Base-by-base conservation (phyloP, 352 stramenopile species). In the Phytopythium oedochilum region DNA sequence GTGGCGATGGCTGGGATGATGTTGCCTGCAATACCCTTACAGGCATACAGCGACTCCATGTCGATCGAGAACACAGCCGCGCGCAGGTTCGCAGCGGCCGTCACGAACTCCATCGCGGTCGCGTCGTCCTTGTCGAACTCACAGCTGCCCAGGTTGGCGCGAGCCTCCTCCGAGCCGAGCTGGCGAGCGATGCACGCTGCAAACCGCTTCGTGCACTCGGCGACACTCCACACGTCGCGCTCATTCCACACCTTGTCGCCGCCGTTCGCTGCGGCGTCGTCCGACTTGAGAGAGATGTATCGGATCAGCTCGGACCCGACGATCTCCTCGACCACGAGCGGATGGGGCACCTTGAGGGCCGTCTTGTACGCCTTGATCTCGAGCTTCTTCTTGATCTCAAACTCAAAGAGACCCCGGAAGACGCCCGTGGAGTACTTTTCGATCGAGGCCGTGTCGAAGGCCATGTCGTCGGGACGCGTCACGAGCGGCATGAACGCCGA, bases 1-100 rank as follows among this genome's bases (percentile, higher is more conserved):
- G 97, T 99, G 12, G 97, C 97, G 69, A 99, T 99, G 18, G 98
- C 97, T 43, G 97, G 97, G 55, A 99, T 99, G 61, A 99, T 99
- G 68, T 99, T 99, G 22, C 98, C 98, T 6, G 98, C 98, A 60
- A 99, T 99, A 26, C 97, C 97, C 75, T 99, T 99, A 75, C 96
- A 93, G 38, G 66, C 86, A 59, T 92, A 95, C n/a, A 95, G 64
- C 18, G 83, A 94, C 57, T 92, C 83, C 75, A 84, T 89, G 12
- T 59, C 10, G 57, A 96, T 96, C 8, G 69, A 72, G 39, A 96
- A 96, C 43, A 96, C 83, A 1, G 79, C 70, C 6, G 84, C 95
- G 11, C 98, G 89, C 29, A 99, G 71, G 73, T 99, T 99, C 5
- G 96, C 96, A 18, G 97, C 88, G 11, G 96, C 96, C 8, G 97